phyloP scores from a whole-genome alignment of 352 stramenopile genomes.

The Pythium sukuiense region DNA sequence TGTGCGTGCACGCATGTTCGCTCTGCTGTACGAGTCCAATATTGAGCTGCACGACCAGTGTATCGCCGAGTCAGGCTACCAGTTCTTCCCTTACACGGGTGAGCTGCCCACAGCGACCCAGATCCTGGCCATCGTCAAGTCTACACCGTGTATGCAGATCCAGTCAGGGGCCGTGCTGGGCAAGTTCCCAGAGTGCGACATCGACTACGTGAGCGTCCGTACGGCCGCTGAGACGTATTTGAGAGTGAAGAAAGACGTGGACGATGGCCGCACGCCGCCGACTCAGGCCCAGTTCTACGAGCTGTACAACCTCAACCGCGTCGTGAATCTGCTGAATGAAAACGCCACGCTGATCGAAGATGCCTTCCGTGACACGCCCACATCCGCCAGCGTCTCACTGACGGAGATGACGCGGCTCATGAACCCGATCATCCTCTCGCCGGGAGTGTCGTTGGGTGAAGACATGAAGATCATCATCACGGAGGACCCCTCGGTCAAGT shows the following conservation, averaged over 20 bases:
- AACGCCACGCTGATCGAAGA: constrained; percentile 33
- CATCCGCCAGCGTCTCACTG: constrained; percentile 25
- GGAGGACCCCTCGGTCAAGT: background rate
- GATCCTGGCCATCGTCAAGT: constrained; percentile 40
- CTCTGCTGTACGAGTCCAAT: constrained; percentile 23
- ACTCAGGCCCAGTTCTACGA: constrained; percentile 35
- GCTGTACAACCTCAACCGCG: constrained; percentile 36
- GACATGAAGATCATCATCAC: constrained; percentile 26
- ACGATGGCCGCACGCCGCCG: constrained; percentile 18
- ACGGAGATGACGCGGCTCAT: constrained; percentile 35
- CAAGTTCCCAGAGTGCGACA: constrained; percentile 45
- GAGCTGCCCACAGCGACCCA: constrained; percentile 42
- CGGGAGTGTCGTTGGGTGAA: constrained; percentile 18
- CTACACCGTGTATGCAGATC: constrained; percentile 34
- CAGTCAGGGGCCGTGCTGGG: constrained; percentile 13
- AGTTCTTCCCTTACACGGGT: constrained; percentile 63
- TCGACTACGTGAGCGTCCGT: constrained; percentile 33
- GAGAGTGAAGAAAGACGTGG: constrained; percentile 30
- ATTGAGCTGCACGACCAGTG: constrained; percentile 21
- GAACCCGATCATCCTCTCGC: constrained; percentile 27
- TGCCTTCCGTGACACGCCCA: constrained; percentile 16
- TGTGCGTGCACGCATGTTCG: constrained; percentile 17
- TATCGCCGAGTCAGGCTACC: constrained; percentile 36
- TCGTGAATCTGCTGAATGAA: constrained; percentile 32
- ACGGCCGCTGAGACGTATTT: constrained; percentile 27